phyloP scores from a whole-genome alignment of 768 basidiomycete genomes.

The Suillus occidentalis region DNA sequence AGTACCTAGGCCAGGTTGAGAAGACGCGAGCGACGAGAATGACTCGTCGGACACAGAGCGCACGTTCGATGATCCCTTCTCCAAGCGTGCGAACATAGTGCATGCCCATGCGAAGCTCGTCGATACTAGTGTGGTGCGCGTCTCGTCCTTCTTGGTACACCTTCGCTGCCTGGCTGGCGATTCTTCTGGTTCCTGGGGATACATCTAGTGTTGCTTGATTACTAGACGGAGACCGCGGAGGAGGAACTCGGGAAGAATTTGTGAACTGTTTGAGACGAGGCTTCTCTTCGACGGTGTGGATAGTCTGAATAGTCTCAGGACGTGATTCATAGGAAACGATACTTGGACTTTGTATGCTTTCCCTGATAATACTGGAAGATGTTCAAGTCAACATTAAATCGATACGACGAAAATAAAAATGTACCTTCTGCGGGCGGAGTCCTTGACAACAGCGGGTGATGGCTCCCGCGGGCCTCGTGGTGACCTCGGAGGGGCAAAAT shows the following conservation, averaged over 20 bases:
- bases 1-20: constrained; percentile 39
- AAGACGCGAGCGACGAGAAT: constrained; percentile 64
- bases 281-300: constrained; percentile 34
- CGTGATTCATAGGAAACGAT: constrained; percentile 36
- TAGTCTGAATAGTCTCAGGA: constrained; percentile 24
- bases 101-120: constrained; percentile 68
- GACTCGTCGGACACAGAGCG: constrained; percentile 43
- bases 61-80: constrained; percentile 40
- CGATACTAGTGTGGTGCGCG: constrained; percentile 42
- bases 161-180: constrained; percentile 66
- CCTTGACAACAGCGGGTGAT: constrained; percentile 19
- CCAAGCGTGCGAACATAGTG: constrained; percentile 73
- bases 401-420: constrained; percentile 31
- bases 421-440: constrained; percentile 28
- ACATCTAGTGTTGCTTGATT: constrained; percentile 20
- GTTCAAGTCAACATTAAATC: constrained; percentile 30
- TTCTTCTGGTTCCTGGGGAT: constrained; percentile 36
- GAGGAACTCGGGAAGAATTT: constrained; percentile 63
- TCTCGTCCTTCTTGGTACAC: constrained; percentile 42
- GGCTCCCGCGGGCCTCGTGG: constrained; percentile 36
- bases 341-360: constrained; percentile 50
- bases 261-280: constrained; percentile 75
- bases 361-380: constrained; percentile 48
- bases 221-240: constrained; percentile 46
- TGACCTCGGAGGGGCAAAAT: constrained; percentile 64